phyloP scores from a whole-genome alignment of 2,329 filamentous ascomycete genomes.

The Hypoxylon sp. region DNA sequence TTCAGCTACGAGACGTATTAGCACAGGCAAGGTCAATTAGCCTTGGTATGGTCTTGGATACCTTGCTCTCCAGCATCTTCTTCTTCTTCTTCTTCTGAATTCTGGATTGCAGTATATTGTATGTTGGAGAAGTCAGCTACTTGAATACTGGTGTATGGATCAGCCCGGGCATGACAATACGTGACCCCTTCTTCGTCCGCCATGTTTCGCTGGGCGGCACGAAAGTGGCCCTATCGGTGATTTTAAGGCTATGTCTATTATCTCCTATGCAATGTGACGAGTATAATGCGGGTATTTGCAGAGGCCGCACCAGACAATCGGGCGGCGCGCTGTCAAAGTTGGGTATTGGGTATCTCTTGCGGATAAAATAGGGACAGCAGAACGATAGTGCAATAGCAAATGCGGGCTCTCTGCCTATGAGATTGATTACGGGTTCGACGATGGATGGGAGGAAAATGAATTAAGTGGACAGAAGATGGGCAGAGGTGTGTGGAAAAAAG shows the following conservation, averaged over 20 bases:
- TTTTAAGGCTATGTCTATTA: slow-evolving; percentile 27
- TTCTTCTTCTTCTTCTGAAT: slow-evolving; percentile 35
- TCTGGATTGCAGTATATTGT: slow-evolving; percentile 24
- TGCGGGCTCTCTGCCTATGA: slow-evolving; percentile 39
- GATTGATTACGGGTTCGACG: slow-evolving; percentile 28
- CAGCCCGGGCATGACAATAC: slow-evolving; percentile 36
- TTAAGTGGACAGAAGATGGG: slow-evolving; percentile 44
- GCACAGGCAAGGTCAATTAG: slow-evolving; percentile 31
- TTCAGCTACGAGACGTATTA: slow-evolving; percentile 35
- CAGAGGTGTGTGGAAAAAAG: slow-evolving; percentile 34
- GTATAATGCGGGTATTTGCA: slow-evolving; percentile 37
- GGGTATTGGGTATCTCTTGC: slow-evolving; percentile 38
- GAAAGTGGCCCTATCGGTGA: slow-evolving; percentile 21
- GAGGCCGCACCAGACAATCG: slow-evolving; percentile 37
- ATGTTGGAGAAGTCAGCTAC: slow-evolving; percentile 38
- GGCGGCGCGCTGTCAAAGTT: slow-evolving; percentile 32
- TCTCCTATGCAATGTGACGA: slow-evolving; percentile 34
- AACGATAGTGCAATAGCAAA: slow-evolving; percentile 32
- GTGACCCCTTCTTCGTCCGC: slow-evolving; percentile 36
- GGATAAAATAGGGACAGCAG: slow-evolving; percentile 37
- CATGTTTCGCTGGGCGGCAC: slow-evolving; percentile 35
- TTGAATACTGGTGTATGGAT: slow-evolving; percentile 35
- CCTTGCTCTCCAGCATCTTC: slow-evolving; percentile 37
- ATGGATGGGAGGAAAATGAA: slow-evolving; percentile 39
- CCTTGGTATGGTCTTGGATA: slow-evolving; percentile 20